Evolutionary conservation across 2,329 filamentous ascomycete species (phyloP).

Genomic region (Ophiobolus disseminans): DNA sequence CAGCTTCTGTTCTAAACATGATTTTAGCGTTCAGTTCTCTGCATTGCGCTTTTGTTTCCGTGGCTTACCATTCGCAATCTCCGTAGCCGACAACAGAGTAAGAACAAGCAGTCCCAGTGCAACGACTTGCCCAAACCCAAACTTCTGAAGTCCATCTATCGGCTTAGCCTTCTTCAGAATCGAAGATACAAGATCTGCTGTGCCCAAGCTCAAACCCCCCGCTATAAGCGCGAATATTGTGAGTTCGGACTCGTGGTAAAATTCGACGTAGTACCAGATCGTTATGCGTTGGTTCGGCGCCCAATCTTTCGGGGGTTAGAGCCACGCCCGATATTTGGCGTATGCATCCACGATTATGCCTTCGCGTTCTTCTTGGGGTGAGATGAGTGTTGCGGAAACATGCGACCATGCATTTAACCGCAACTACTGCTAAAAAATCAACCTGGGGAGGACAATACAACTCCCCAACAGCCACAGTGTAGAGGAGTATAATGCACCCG

Average conservation of each 20-base stretch:
- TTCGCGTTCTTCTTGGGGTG: not conserved
- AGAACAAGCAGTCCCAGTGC: constrained; percentile 12
- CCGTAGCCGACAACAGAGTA: constrained; percentile 7
- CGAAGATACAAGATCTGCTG: not conserved
- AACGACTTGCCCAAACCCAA: constrained; percentile 22
- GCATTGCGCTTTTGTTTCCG: too few species aligned
- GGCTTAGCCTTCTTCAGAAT: constrained; percentile 2
- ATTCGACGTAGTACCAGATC: not conserved
- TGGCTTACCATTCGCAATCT: constrained; percentile 12
- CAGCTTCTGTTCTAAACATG: too few species aligned
- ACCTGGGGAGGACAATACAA: not conserved
- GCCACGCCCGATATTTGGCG: not conserved
- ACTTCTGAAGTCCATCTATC: not conserved
- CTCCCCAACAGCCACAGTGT: not conserved
- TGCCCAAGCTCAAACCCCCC: not conserved
- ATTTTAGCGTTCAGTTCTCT: too few species aligned
- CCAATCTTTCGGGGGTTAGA: not conserved
- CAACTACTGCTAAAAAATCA: not conserved
- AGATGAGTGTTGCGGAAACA: not conserved
- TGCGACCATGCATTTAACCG: not conserved
- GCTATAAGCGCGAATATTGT: not conserved
- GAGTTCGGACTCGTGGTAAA: not conserved
- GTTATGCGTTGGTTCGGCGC: not conserved
- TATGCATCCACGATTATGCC: not conserved
- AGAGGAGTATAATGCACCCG: not conserved